phyloP scores from a whole-genome alignment of 495 filamentous ascomycete species.

The Antarctomyces pellizariae region DNA sequence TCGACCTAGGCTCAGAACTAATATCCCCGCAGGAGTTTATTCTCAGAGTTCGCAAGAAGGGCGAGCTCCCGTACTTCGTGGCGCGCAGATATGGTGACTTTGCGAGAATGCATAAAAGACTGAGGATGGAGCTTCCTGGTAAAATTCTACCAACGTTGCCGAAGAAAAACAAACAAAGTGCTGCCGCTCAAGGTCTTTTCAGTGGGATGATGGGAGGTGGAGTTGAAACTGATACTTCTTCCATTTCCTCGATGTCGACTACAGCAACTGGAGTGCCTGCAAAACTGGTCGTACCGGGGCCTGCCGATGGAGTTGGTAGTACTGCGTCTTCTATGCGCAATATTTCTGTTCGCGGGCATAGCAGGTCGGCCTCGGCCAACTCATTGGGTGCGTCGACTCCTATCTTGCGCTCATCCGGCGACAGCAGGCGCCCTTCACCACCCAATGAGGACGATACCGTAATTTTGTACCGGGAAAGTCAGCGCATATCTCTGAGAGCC shows the following conservation, averaged over 20 bases:
- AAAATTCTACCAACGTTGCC: constrained; percentile 75
- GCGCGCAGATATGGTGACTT: constrained; percentile 82
- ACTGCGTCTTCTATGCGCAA: no score
- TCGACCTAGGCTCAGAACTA: constrained; percentile 5
- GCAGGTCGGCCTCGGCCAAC: constrained; percentile 4
- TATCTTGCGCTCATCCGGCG: constrained; percentile 6
- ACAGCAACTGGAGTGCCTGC: no score
- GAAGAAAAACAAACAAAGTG: constrained; percentile 65
- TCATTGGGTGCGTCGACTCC: constrained; percentile 7
- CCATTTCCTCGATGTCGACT: constrained; percentile 56
- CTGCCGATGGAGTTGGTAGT: no score
- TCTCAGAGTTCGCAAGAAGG: constrained; percentile 52
- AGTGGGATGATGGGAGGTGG: constrained; percentile 21
- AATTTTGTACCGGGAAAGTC: constrained; percentile 65
- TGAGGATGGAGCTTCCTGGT: constrained; percentile 73
- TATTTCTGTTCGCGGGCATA: no score
- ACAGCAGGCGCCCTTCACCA: constrained; percentile 4
- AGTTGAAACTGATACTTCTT: constrained; percentile 49
- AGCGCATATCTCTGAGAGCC: constrained; percentile 76
- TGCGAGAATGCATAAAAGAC: constrained; percentile 44
- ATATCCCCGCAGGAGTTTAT: constrained; percentile 57
- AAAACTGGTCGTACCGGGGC: no score
- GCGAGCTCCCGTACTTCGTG: constrained; percentile 48
- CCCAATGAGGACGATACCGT: constrained; percentile 12
- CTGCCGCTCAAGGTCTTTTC: constrained; percentile 29